Base-by-base conservation (phyloP, 108 stramenopile genomes). In the Cyclotella cryptica region DNA sequence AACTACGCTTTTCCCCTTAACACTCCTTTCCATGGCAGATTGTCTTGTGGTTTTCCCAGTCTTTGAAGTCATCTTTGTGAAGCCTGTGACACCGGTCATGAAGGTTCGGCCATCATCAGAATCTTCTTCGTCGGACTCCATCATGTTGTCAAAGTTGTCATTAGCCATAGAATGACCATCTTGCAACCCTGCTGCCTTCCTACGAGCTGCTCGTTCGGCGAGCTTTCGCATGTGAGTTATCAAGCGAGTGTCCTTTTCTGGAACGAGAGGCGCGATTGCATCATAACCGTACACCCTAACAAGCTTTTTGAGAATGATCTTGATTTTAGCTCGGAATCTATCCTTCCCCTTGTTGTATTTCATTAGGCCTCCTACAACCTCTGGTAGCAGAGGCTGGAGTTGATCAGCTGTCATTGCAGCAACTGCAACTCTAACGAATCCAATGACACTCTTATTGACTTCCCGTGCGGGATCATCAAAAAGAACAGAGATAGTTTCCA, bases 261-360 rank as follows among this genome's bases (percentile, higher is more conserved):
- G 96, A 41, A 97, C 90, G 11, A 91, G 67, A 11, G 86, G 89
- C 60, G 85, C 86, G 74, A 98, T 74, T 9, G 65, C 49, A 17
- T 96, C 96, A 72, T 88, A 93, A 8, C 96, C 97, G 67, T 92
- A 97, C 19, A 87, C 66, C 13, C 93, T 81, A 53, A 96, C 92
- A 1, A 98, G 90, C 68, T 96, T 95, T 83, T 96, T 96, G 28
- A 98, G 81, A 51, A 98, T 95, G 60, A 98, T 93, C 70, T 97
- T 97, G 82, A 97, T 97, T 72, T 97, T 97, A 11, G 89, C 83
- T 11, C 97, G 88, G 69, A 97, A 97, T 24, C 95, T 72, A 70
- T 88, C 93, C 77, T 92, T 95, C 13, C 88, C 87, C 26, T 84
- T 82, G 58, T 92, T 91, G 64, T 92, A 94, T 46, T 87, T 88